phyloP scores from a whole-genome alignment of 2,329 filamentous ascomycete species.

The Pestalotiopsis sp. region DNA sequence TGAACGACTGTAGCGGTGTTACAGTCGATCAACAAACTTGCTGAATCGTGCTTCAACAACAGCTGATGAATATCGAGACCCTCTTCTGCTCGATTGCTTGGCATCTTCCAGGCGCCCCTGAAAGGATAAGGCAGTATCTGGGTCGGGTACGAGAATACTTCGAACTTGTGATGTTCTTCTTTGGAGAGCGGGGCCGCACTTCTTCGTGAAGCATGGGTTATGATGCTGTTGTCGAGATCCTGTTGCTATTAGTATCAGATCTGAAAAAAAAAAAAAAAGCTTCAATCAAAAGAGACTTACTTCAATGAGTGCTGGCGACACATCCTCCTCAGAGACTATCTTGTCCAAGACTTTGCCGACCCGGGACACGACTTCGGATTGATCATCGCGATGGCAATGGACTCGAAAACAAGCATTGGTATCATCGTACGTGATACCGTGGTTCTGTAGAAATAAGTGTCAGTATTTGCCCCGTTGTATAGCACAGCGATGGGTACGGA shows the following conservation, averaged over 20 bases:
- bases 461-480: not conserved
- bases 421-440: conserved; percentile 11
- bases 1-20: conserved; percentile 8
- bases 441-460: not conserved
- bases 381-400: not conserved
- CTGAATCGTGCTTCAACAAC: not conserved
- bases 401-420: conserved; percentile 14
- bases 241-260: not conserved
- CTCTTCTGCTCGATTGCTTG: not conserved
- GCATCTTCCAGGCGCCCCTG: conserved; percentile 10
- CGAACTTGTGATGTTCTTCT: conserved; percentile 5
- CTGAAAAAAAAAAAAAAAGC: not conserved
- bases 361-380: not conserved
- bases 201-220: conserved; percentile 10
- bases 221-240: conserved; percentile 7
- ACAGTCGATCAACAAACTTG: conserved; percentile 1
- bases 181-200: not conserved
- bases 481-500: not conserved
- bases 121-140: conserved; percentile 2
- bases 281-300: not conserved
- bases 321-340: conserved; percentile 13
- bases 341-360: conserved; percentile 5
- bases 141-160: conserved; percentile 12
- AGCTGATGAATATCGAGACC: conserved; percentile 9
- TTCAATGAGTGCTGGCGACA: not conserved